A percentile compares a stretch with the other conserved stretches of the same genome.
phyloP scores from a whole-genome alignment of 2,329 filamentous ascomycete species.

The Xylariales sp. region DNA sequence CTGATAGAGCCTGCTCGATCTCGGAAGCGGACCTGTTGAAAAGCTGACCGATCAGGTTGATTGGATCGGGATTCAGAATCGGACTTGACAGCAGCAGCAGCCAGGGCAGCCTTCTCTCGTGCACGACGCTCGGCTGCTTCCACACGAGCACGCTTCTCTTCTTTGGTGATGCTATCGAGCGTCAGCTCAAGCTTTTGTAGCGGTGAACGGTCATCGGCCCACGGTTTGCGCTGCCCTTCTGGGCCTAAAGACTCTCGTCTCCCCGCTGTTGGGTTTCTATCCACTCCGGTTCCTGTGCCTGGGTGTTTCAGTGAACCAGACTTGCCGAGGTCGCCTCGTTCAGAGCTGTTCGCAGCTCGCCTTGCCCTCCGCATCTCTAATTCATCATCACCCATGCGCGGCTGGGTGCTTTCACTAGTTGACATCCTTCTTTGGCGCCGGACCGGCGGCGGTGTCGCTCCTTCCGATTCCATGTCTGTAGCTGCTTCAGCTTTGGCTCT shows the following conservation, averaged over 20 bases:
- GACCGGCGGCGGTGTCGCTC: constrained; percentile 22
- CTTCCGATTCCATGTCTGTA: constrained; percentile 28
- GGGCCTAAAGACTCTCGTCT: constrained; percentile 33
- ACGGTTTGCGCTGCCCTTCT: constrained; percentile 47
- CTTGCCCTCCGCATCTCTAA: constrained; percentile 6
- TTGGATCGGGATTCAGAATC: constrained; percentile 14
- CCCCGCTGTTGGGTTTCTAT: constrained; percentile 20
- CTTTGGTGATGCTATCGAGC: constrained; percentile 88
- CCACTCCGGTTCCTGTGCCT: constrained; percentile 20
- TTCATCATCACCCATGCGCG: constrained; percentile 22
- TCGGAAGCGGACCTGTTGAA: constrained; percentile 28
- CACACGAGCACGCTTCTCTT: constrained; percentile 84
- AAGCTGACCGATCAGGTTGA: constrained; percentile 13
- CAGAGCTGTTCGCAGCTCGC: constrained; percentile 4
- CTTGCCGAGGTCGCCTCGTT: constrained; percentile 13
- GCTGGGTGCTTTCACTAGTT: too few species aligned
- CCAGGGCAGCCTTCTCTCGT: constrained; percentile 58
- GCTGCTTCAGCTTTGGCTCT: constrained; percentile 13
- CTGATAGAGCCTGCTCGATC: constrained; percentile 18
- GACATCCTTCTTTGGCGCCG: too few species aligned
- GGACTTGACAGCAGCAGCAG: constrained; percentile 24
- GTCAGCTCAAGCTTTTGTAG: constrained; percentile 90
- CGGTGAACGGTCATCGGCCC: constrained; percentile 81
- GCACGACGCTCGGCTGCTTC: constrained; percentile 75
- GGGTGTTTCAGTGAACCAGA: constrained; percentile 20